Evolutionary conservation across 2,329 filamentous ascomycete genomes (phyloP), one percentile per base, ranked within the genome.

Genomic region (Alternaria alternata): DNA sequence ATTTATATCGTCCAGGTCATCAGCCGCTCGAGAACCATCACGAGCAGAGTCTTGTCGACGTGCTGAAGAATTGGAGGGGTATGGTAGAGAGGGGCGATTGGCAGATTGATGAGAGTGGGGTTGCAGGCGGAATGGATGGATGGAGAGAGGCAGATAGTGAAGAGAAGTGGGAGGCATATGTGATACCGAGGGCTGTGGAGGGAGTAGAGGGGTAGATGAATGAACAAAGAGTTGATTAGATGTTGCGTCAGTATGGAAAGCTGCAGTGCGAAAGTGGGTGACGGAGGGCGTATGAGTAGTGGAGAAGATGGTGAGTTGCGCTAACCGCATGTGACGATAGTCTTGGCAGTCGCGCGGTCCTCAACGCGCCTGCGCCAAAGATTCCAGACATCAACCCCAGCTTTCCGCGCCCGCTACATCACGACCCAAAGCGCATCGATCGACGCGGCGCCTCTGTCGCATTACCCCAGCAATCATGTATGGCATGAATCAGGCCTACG

Each of bases 401-500:
- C 28, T 58, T 61, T 62, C 62, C 64, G 71, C 70, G 68, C 67
- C 53, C 56, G 52, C 47, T 60, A 44, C 58, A 59, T 61, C 63
- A 57, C 57, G 52, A 59, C 55, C 42, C 63, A 46, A 36, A 38
- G 34, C 59, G 49, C 54, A 47, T 56, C 51, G 47, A 61, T 32
- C 58, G 44, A 57, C 64, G 68, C 66, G 67, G 68, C 64, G 65
- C 53, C 43, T 54, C 51, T 67, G 73, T 76, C 75, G 74, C 74
- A 63, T 66, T 44, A 48, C 42, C 47, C 43, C 49, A 49, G 32
- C 44, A 66, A 67, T 48, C 63, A 77, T 77, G 75, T 76, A 75
- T 60, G 68, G 66, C 52, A 73, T 76, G 72, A 74, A 75, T 54
- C 75, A 77, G 54, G 63, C 66, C 54, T 73, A 74, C 67, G 39